Conservation (phyloP, 73 alveolate species). For the Paramecium bursaria region DNA sequence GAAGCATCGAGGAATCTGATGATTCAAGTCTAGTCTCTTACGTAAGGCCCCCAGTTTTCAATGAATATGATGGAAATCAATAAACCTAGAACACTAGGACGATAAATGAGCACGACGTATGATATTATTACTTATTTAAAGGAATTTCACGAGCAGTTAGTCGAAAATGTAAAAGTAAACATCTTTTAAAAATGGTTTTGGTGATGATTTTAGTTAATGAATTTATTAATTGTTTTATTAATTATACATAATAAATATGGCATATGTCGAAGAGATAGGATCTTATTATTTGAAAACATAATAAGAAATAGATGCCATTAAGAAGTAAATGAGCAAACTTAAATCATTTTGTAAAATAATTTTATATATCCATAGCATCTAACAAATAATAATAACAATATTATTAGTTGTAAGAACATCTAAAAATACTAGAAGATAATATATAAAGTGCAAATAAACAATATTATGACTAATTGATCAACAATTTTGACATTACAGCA, state of each 20-base stretch:
- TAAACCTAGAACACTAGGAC: neutral
- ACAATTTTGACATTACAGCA: slow-evolving; percentile 45
- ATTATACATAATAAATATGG: no score
- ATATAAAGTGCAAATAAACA: slow-evolving; percentile 1
- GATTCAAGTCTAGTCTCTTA: slow-evolving; percentile 48
- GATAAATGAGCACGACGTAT: slow-evolving; percentile 13
- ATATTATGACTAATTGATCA: slow-evolving; percentile 32
- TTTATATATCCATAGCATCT: no score
- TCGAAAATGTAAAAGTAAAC: no score
- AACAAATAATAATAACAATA: slow-evolving; percentile 24
- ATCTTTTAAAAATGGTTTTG: no score
- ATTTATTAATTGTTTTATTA: no score
- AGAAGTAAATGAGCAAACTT: no score
- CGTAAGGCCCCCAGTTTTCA: slow-evolving; percentile 25
- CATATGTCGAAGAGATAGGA: slow-evolving; percentile 18
- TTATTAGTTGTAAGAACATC: slow-evolving; percentile 22
- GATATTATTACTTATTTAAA: neutral
- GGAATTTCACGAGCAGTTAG: slow-evolving; percentile 45
- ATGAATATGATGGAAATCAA: slow-evolving; percentile 25
- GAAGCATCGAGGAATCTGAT: slow-evolving; percentile 29
- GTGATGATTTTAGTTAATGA: no score
- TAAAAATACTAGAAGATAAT: slow-evolving; percentile 13
- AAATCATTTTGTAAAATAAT: no score
- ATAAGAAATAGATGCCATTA: slow-evolving; percentile 6
- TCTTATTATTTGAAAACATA: slow-evolving; percentile 19